A percentile compares a stretch with the other conserved stretches of the same genome.
phyloP scores from a whole-genome alignment of 495 filamentous ascomycete genomes.

The Cladorrhinum samala region DNA sequence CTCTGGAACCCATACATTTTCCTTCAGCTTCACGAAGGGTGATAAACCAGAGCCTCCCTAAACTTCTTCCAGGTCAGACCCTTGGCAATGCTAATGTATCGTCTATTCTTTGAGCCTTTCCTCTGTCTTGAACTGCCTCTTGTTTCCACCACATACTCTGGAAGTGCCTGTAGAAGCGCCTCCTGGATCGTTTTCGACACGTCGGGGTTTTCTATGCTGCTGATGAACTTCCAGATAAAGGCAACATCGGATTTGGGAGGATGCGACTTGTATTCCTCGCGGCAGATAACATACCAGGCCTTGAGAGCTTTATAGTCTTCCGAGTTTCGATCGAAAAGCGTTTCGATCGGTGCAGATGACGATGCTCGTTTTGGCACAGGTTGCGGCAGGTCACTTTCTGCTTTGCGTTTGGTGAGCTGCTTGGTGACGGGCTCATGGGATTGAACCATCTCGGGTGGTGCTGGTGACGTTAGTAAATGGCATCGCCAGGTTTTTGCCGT shows the following conservation, averaged over 20 bases:
- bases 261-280: constrained; percentile 13
- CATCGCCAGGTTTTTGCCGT: too few relatives aligned
- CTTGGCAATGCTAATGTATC: constrained; percentile 12
- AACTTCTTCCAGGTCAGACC: constrained; percentile 21
- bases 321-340: not conserved
- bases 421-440: not conserved
- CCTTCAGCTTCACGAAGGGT: not conserved
- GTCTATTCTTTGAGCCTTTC: not conserved
- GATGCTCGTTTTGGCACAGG: not conserved
- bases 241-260: constrained; percentile 16
- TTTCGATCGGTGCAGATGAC: too few relatives aligned
- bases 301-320: constrained; percentile 9
- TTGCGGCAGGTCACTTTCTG: not conserved
- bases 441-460: not conserved
- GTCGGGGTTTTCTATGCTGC: constrained; percentile 12
- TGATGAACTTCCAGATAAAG: constrained; percentile 24
- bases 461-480: too few relatives aligned
- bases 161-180: constrained; percentile 10
- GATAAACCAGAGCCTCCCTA: constrained; percentile 9
- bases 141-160: constrained; percentile 8
- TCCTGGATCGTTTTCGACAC: constrained; percentile 21
- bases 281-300: constrained; percentile 14
- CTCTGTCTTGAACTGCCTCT: not conserved
- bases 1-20: too few relatives aligned
- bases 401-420: not conserved